Evolutionary conservation across 169 alveolate genomes (phyloP), one percentile per base, ranked within the genome.

Genomic region (Cryptosporidium baileyi): DNA sequence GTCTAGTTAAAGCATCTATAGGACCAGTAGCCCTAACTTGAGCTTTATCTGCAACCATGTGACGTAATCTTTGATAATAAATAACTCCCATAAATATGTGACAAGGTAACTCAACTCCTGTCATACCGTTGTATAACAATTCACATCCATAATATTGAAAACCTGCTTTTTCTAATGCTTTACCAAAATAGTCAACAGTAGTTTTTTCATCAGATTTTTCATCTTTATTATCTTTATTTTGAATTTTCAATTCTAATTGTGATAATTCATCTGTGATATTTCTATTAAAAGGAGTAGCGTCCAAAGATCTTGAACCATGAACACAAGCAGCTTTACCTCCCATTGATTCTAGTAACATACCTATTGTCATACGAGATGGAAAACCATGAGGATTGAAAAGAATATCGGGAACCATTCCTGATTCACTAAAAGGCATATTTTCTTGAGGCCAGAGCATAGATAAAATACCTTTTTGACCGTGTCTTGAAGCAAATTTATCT

Each of bases 331-430:
- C 94, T 89, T 98, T 98, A 28, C 99, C 99, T 17, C 99, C 99
- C 95, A 98, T 94, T 80, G 98, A 93, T 89, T 99, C 99, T 9
- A 99, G 96, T 79, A 98, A 93, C 98, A 93, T 91, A 41, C 99
- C 99, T 36, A 99, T 97, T 7, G 99, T 99, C 99, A 99, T 99
- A 67, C 99, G 95, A 30, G 99, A 96, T n/a, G 99, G 99, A 88
- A 99, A 96, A 47, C 99, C 99, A 90, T 99, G 99, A 2, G 99
- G 99, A 89, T 99, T 99, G 89, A 99, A 98, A 30, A 99, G 96
- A 43, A 98, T 93, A 93, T 99, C 99, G 8, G 99, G 99, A 7
- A 96, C 97, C 54, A 99, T 96, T 22, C 99, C 99, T 44, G 96
- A 93, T 80, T 97, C 99, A 79, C 98, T 94, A 90, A 97, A 98